Base-by-base conservation (phyloP, 306 rosid genomes). In the Heteromeles arbutifolia region DNA sequence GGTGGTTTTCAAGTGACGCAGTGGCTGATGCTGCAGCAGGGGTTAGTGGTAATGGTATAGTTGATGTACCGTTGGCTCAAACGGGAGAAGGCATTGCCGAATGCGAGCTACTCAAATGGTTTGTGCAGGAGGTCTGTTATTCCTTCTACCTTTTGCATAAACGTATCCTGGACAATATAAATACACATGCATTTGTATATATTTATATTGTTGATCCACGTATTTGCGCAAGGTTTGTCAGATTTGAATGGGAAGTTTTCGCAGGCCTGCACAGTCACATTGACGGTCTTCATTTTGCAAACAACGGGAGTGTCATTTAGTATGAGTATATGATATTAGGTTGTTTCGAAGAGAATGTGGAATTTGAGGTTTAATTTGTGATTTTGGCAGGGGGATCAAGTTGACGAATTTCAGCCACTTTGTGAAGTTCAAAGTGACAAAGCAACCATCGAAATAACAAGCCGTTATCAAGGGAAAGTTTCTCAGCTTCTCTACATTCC, bases 11-110 rank as follows among this genome's bases (percentile, higher is more conserved):
- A 21, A 77, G 83, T 83, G 88, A 86, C 65, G 79, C 88, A 28
- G 74, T 64, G 65, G 68, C 77, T 10, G 88, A 83, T 9, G 77
- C 82, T 83, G 76, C 84, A 6, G 72, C 43, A 15, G 81, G 78
- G 44, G 88, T 84, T 53, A 26, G 67, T 50, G 88, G 84, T 53
- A 26, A 69, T 43, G 88, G 85, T 43, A 14, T 84, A 12, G 96
- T 95, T 56, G 97, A 92, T 39, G 90, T 95, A 4, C 97, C 91
- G 2, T 80, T 95, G 87, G 98, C 97, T 11, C 97, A 95, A 78
- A 95, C 98, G n/a, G 98, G 98, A 31, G 98, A 95, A 85, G 97
- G 98, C 54, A 95, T 95, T 87, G 98, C 97, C 3, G 98, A 95
- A 82, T 95, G 98, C 44, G 97, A 95, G 64, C 97, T 95, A 75